Base-by-base conservation (phyloP, 352 stramenopile genomes). In the Phytophthora brassicae region DNA sequence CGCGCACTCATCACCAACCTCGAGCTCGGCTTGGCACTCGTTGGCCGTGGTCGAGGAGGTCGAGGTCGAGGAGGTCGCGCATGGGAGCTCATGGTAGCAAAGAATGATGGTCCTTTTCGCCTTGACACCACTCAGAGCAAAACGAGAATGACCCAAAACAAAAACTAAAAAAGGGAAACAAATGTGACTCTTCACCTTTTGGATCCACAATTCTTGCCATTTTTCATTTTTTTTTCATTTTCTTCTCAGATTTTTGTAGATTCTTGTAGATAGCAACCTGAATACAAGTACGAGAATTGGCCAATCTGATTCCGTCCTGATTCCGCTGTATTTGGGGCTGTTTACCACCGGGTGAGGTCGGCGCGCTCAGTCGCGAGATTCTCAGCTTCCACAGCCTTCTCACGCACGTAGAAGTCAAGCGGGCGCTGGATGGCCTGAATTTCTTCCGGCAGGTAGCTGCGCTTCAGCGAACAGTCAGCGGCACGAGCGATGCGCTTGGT, bases 351-450 rank as follows among this genome's bases (percentile, higher is more conserved):
- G 52, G 86, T 93, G 51, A 95, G 80, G 53, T 89, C 78, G 20
- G 68, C 82, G 39, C 87, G 85, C 74, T 95, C 87, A 8, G 79
- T 72, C 16, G 66, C 76, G 57, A 95, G 75, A 39, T 78, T 72
- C 62, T 89, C 68, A 26, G 82, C 81, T 46, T 74, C 64, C 12
- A 68, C 68, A 35, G 75, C 73, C 58, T 92, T 84, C 17, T 91
- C 68, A 19, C 35, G 35, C 39, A 94, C 51, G 81, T 95, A 95
- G 53, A 63, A 61, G 46, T 94, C 83, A 50, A 92, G 76, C 46
- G 87, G 87, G 49, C 81, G 77, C 75, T 95, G 87, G 61, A 95
- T 92, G 53, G 75, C 68, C 66, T 95, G 87, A 64, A 94, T 91
- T 59, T 95, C 85, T 17, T 95, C 85, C 12, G 87, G 84, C 51